These are phyloP conservation scores for Cladosporium sp. DNA, from an alignment of 2,329 filamentous ascomycete genomes.

Conservation along the genomic window DNA sequence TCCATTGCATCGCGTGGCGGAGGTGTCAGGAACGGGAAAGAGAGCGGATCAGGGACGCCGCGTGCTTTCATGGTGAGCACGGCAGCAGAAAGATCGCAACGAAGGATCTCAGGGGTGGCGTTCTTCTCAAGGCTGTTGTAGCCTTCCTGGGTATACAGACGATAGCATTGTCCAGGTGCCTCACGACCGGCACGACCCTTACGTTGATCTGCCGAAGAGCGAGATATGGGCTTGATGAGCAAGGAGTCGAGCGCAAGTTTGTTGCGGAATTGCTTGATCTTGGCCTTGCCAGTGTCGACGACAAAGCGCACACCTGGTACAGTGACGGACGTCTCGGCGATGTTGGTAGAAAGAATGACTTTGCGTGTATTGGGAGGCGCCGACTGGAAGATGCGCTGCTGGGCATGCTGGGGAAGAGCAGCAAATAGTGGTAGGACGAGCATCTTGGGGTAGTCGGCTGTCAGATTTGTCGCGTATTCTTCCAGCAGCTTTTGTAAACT, in stretches of 20 bases:
- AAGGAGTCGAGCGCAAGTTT: slow-evolving; percentile 86
- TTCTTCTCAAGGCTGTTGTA: slow-evolving; percentile 70
- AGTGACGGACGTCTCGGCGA: slow-evolving; percentile 97
- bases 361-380: slow-evolving; percentile 76
- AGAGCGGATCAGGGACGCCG: slow-evolving; percentile 76
- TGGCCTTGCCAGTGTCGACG: slow-evolving; percentile 89
- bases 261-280: slow-evolving; percentile 86
- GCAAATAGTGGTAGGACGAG: slow-evolving; percentile 81
- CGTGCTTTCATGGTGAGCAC: slow-evolving; percentile 92
- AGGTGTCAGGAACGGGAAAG: slow-evolving; percentile 81
- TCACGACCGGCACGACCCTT: slow-evolving; percentile 92
- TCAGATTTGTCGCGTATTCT: slow-evolving; percentile 72
- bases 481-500: slow-evolving; percentile 76
- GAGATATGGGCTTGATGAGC: slow-evolving; percentile 85
- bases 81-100: slow-evolving; percentile 83
- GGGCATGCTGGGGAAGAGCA: slow-evolving; percentile 80
- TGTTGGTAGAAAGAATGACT: slow-evolving; percentile 90
- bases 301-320: slow-evolving; percentile 91
- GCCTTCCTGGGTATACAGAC: slow-evolving; percentile 79
- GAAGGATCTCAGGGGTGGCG: slow-evolving; percentile 83
- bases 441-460: slow-evolving; percentile 47
- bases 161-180: slow-evolving; percentile 82
- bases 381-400: slow-evolving; percentile 82
- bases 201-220: slow-evolving; percentile 88
- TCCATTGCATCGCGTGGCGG: slow-evolving; percentile 77